These are phyloP conservation scores for Triticum urartu DNA, from an alignment of 176 grass and related monocot species.

Conservation along the genomic window DNA sequence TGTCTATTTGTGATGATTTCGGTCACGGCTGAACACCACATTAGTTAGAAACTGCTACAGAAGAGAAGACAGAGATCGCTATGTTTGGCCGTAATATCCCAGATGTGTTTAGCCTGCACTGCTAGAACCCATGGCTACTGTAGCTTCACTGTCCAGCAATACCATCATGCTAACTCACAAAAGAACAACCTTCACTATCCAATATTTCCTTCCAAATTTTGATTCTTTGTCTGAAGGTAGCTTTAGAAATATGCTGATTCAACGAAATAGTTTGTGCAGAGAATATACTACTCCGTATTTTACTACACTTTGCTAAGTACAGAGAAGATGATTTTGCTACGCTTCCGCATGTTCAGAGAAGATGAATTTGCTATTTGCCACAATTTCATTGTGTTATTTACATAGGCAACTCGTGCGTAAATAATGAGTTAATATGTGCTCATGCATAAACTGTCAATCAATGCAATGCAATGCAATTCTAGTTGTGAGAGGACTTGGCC, in stretches of 20 bases:
- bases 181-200: neutral
- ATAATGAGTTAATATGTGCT: too few species aligned
- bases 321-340: too few species aligned
- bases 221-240: neutral
- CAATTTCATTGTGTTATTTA: too few species aligned
- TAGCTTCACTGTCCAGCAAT: neutral
- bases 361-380: too few species aligned
- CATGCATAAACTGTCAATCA: too few species aligned
- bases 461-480: too few species aligned
- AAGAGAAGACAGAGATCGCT: neutral
- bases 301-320: too few species aligned
- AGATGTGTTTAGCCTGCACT: neutral
- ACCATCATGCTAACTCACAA: neutral
- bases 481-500: too few species aligned
- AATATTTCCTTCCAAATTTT: neutral
- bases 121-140: neutral
- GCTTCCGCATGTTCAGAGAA: too few species aligned
- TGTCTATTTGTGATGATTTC: neutral
- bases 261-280: too few species aligned
- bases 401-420: too few species aligned
- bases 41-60: neutral
- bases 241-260: neutral
- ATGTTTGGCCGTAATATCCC: neutral
- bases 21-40: neutral
- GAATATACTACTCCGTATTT: too few species aligned